Evolutionary conservation across 768 basidiomycete genomes (phyloP), one percentile per base, ranked within the genome.

Genomic region (Podaxis rugospora): DNA sequence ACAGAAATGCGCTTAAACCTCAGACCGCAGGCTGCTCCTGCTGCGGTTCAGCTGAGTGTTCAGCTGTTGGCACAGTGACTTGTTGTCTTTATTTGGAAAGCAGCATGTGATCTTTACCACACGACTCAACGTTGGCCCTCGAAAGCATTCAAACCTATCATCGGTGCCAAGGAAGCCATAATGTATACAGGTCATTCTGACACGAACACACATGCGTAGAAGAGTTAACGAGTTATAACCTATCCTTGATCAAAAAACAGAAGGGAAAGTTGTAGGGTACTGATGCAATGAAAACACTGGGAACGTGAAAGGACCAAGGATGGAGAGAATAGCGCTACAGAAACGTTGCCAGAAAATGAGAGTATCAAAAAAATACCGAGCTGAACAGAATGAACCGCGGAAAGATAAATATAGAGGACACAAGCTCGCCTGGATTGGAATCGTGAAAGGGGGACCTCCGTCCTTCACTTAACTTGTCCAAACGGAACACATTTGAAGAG

Each of bases 51-150:
- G 18, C 18, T 6, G 37, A 52, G 47, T 39, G 47, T 39, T 40
- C 57, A 51, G 52, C 50, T 52, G 58, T 60, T 60, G 51, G 57
- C 57, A 58, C 46, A 58, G 57, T 23, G 57, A 58, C 35, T 10
- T 9, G 44, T 49, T 49, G 46, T 37, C 52, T 52, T 36, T 5
- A 32, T 54, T 37, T 36, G 32, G 59, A 11, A 61, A 55, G 5
- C 42, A 49, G 21, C 59, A 54, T 49, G 59, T 61, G 59, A 61
- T 18, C 16, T 40, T 47, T 27, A 27, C 42, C 28, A 11, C 56
- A 13, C 36, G 23, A 32, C 57, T 23, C 53, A n/a, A 35, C 23
- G 7, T 32, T 32, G 32, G 32, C 32, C 32, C 7, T 7, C 25
- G 18, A 21, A 36, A 21, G 18, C 11, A 16, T 13, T 16, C 23